A percentile compares a stretch with the other conserved stretches of the same genome.
Evolutionary conservation across 2,329 filamentous ascomycete species (phyloP).

Genomic region (Sporothrix protearum): DNA sequence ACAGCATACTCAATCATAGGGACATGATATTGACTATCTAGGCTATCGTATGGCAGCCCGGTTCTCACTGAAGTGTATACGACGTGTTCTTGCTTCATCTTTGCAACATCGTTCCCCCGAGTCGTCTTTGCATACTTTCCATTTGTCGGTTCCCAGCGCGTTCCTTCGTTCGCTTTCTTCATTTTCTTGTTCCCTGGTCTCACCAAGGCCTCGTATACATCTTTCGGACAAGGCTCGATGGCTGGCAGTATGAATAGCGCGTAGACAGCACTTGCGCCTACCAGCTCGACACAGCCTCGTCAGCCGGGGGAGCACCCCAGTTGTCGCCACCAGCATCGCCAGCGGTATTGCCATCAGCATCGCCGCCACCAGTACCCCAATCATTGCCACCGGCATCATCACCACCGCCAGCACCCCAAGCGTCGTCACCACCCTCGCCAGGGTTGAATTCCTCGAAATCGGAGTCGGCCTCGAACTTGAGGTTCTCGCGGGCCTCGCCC

Average conservation of each 20-base stretch:
- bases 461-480: slow-evolving; percentile 55
- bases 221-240: not conserved
- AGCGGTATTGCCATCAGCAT: not conserved
- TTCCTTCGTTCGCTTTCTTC: too few relatives aligned
- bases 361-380: not conserved
- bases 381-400: not conserved
- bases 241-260: not conserved
- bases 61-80: not conserved
- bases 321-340: not conserved
- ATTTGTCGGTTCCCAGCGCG: not conserved
- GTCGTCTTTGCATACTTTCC: not conserved
- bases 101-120: not conserved
- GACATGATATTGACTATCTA: slow-evolving; percentile 1
- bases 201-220: too few relatives aligned
- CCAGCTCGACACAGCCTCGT: not conserved
- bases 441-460: slow-evolving; percentile 44
- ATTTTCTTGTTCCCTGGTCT: not conserved
- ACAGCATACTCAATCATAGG: not conserved
- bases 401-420: slow-evolving; percentile 31
- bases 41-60: not conserved
- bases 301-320: not conserved
- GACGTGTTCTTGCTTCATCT: not conserved
- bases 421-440: slow-evolving; percentile 26
- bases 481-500: slow-evolving; percentile 44
- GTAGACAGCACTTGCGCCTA: not conserved